A percentile compares a stretch with the other conserved stretches of the same genome.
phyloP scores from a whole-genome alignment of 129 eudicot genomes.

The Scalesia atractyloides region DNA sequence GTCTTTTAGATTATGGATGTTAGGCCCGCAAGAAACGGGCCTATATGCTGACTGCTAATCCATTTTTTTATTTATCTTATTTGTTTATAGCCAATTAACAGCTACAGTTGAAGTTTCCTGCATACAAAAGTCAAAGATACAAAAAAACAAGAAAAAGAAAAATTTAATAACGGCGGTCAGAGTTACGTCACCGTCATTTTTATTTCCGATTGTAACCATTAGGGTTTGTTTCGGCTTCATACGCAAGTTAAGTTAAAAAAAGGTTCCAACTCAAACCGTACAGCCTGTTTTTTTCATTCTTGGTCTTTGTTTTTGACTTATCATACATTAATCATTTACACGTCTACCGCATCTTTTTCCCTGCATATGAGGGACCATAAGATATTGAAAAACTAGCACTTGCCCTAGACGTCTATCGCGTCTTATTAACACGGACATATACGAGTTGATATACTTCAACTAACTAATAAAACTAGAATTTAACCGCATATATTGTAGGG shows the following conservation, averaged over 20 bases:
- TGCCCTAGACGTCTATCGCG: no score
- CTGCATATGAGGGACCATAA: no score
- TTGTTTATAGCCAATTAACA: constrained; percentile 34
- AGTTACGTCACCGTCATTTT: constrained; percentile 29
- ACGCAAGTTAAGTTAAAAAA: constrained; percentile 23
- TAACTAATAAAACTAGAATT: no score
- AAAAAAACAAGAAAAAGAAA: neutral
- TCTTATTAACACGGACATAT: no score
- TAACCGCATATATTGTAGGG: no score
- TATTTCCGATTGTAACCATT: constrained; percentile 6
- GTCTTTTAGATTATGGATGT: constrained; percentile 62
- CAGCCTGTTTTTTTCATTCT: neutral
- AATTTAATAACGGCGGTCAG: constrained; percentile 24
- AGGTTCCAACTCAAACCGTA: constrained; percentile 15
- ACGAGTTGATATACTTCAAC: no score
- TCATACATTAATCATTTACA: neutral
- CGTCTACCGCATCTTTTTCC: neutral
- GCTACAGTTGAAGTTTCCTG: constrained; percentile 42
- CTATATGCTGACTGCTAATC: constrained; percentile 43
- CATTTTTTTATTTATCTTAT: neutral
- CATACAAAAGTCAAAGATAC: constrained; percentile 42
- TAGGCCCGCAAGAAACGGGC: constrained; percentile 53
- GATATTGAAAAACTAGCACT: no score
- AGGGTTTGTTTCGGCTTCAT: constrained; percentile 37
- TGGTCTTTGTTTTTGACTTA: constrained; percentile 23